A percentile compares a stretch with the other conserved stretches of the same genome.
Evolutionary conservation across 305 asterid species (phyloP).

Genomic region (Galium porrigens): DNA sequence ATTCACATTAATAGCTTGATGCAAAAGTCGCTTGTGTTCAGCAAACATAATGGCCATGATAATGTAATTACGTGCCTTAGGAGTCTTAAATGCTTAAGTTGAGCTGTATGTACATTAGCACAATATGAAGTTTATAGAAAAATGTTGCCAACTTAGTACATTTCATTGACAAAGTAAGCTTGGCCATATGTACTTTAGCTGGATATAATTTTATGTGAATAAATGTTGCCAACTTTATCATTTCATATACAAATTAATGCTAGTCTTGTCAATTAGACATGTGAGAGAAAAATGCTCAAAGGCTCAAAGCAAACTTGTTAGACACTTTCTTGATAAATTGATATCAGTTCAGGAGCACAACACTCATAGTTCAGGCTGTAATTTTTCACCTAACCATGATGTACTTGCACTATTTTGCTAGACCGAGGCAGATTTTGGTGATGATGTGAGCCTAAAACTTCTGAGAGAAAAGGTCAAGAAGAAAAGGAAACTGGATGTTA

Average conservation of each 20-base stretch:
- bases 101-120: background rate
- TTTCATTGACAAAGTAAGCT: background rate
- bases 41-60: background rate
- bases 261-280: background rate
- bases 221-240: background rate
- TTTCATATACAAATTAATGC: background rate
- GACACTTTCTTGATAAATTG: constrained; percentile 1
- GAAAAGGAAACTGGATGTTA: constrained; percentile 32
- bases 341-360: background rate
- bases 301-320: background rate
- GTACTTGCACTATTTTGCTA: constrained; percentile 16
- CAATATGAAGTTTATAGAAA: background rate
- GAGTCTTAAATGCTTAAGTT: background rate
- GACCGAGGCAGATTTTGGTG: constrained; percentile 41
- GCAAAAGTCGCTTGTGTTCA: background rate
- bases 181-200: background rate
- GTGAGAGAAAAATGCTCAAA: background rate
- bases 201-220: background rate
- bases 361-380: background rate
- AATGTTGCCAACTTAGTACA: background rate
- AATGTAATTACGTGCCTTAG: background rate
- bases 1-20: background rate
- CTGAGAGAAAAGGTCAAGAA: constrained; percentile 50
- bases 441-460: constrained; percentile 60
- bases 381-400: background rate